phyloP scores from a whole-genome alignment of 306 rosid genomes.

The Castanea sativa region DNA sequence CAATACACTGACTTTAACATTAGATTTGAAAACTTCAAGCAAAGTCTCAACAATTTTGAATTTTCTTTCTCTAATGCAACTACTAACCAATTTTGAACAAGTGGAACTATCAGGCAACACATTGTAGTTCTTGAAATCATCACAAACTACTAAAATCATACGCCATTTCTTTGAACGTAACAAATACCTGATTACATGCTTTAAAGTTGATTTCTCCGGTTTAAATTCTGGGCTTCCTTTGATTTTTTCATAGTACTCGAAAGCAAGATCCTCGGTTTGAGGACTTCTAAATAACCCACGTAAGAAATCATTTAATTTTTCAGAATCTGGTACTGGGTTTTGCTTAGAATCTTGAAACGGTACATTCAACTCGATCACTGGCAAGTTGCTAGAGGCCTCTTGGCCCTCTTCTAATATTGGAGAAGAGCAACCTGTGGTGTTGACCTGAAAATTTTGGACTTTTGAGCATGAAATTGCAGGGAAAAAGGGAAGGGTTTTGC shows the following conservation, averaged over 20 bases:
- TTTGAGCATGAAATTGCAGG: slow-evolving; percentile 22
- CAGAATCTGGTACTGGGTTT: slow-evolving; percentile 27
- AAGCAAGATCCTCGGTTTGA: slow-evolving; percentile 39
- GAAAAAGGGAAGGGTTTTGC: slow-evolving; percentile 29
- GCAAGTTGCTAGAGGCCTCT: slow-evolving; percentile 31
- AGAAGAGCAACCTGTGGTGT: slow-evolving; percentile 44
- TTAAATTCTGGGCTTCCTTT: slow-evolving; percentile 50
- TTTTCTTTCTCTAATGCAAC: slow-evolving; percentile 56
- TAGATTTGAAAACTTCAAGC: slow-evolving; percentile 35
- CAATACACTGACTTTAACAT: slow-evolving; percentile 28
- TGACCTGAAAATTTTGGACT: slow-evolving; percentile 25
- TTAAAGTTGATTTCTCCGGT: slow-evolving; percentile 46
- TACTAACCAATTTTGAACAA: slow-evolving; percentile 49
- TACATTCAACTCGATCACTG: slow-evolving; percentile 31
- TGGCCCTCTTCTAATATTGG: slow-evolving; percentile 51
- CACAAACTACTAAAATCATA: slow-evolving; percentile 31
- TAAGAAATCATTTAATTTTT: slow-evolving; percentile 42
- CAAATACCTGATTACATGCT: slow-evolving; percentile 57
- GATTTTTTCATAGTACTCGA: slow-evolving; percentile 52
- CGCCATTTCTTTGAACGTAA: slow-evolving; percentile 54
- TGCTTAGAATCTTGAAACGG: slow-evolving; percentile 10
- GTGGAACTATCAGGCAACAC: slow-evolving; percentile 53
- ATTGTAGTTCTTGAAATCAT: slow-evolving; percentile 49
- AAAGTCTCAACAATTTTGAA: slow-evolving; percentile 45
- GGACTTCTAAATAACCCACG: slow-evolving; percentile 48